Conservation (phyloP, 257 asterid genomes). For the Solanum sejunctum region DNA sequence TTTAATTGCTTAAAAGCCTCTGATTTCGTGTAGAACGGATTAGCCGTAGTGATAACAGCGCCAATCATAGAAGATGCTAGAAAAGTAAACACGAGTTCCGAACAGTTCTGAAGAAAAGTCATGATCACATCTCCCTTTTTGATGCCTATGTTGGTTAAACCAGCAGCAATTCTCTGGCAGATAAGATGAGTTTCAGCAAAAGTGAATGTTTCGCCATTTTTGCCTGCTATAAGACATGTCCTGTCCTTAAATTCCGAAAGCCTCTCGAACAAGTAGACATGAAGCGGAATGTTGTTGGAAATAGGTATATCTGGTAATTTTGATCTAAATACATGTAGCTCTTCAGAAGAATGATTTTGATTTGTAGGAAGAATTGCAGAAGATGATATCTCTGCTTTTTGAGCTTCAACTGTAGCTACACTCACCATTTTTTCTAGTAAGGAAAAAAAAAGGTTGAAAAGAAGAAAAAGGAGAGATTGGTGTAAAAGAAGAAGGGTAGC, state of each 20-base stretch:
- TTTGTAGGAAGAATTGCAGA: background rate
- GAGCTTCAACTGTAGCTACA: conserved; percentile 20
- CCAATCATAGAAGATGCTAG: conserved; percentile 73
- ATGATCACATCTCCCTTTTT: conserved; percentile 49
- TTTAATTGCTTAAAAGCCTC: conserved; percentile 63
- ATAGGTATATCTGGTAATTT: conserved; percentile 51
- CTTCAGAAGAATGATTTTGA: background rate
- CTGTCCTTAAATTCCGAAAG: conserved; percentile 17
- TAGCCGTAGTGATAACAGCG: conserved; percentile 51
- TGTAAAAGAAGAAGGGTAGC: background rate
- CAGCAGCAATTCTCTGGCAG: conserved; percentile 57
- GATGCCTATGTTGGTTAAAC: conserved; percentile 35
- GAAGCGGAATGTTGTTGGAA: conserved; percentile 48
- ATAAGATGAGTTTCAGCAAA: conserved; percentile 42
- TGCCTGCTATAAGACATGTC: conserved; percentile 40
- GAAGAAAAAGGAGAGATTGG: background rate
- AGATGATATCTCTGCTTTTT: conserved; percentile 6
- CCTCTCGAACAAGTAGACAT: conserved; percentile 52
- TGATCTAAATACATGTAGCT: conserved; percentile 40
- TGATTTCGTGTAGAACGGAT: conserved; percentile 43
- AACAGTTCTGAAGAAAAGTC: conserved; percentile 60
- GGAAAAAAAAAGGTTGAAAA: background rate
- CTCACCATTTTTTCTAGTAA: conserved; percentile 11
- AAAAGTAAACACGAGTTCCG: conserved; percentile 68
- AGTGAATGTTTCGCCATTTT: conserved; percentile 29